phyloP scores from a whole-genome alignment of 208 protist genomes.

The Crithidia brevicula region DNA sequence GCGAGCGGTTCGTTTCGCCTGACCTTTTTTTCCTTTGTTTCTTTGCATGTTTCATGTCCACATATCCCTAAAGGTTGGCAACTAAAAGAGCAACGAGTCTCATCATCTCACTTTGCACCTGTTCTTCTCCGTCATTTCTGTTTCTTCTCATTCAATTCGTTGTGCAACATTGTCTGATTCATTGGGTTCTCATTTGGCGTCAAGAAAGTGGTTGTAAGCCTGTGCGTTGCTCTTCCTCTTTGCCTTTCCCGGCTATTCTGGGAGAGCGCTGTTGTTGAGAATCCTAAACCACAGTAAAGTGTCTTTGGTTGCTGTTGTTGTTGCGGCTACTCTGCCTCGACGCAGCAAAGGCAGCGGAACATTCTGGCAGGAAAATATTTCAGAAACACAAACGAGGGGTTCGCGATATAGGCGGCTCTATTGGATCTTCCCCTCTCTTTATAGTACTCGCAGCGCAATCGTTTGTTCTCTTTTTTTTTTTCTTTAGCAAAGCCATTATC shows the following conservation, averaged over 20 bases:
- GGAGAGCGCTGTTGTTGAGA: no score
- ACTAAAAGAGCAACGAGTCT: neutral
- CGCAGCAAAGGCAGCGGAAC: no score
- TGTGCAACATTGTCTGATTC: neutral
- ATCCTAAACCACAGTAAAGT: no score
- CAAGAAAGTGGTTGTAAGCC: neutral
- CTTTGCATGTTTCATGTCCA: no score
- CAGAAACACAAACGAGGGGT: no score
- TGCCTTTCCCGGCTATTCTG: neutral
- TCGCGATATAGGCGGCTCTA: no score
- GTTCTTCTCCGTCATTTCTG: neutral
- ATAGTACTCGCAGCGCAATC: no score
- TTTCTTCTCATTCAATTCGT: neutral
- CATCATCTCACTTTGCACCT: neutral
- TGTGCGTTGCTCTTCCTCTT: neutral
- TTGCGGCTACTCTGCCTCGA: no score
- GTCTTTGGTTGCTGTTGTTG: neutral
- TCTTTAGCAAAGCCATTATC: neutral
- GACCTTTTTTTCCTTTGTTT: neutral
- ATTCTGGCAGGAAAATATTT: no score
- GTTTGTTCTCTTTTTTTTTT: neutral
- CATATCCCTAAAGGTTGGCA: no score
- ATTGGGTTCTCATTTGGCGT: neutral
- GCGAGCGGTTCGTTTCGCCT: neutral
- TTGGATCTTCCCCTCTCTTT: no score